A percentile compares a stretch with the other conserved stretches of the same genome.
These are phyloP conservation scores for Chlorella ohadii DNA, from an alignment of 139 green algal species.

Conservation along the genomic window DNA sequence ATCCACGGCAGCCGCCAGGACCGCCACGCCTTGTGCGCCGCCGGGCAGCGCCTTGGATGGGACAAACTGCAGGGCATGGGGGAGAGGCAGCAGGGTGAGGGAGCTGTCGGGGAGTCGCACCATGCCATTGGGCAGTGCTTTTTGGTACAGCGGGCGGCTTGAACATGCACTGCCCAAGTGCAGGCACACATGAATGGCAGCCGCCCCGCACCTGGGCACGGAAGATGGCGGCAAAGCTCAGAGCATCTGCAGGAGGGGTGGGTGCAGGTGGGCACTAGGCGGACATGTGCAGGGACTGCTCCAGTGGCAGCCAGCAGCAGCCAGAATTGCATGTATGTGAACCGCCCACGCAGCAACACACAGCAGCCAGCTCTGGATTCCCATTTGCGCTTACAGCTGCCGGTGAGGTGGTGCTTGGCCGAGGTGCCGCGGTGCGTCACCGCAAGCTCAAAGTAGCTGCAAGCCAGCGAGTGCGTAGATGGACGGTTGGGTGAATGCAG, in stretches of 20 bases:
- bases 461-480: not conserved
- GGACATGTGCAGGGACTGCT: too few relatives aligned
- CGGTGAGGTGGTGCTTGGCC: not conserved
- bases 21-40: not conserved
- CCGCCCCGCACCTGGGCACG: too few relatives aligned
- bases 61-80: not conserved
- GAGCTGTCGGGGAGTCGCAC: too few relatives aligned
- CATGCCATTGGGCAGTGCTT: too few relatives aligned
- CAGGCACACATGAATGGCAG: not conserved
- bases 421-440: constrained; percentile 6
- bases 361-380: too few relatives aligned
- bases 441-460: constrained; percentile 22
- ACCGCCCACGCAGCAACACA: too few relatives aligned
- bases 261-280: too few relatives aligned
- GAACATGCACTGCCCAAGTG: not conserved
- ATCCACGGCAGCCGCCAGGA: not conserved
- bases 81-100: not conserved
- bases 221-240: not conserved
- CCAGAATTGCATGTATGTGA: too few relatives aligned
- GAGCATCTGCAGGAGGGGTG: too few relatives aligned
- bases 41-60: constrained; percentile 16
- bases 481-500: too few relatives aligned
- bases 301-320: too few relatives aligned
- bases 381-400: not conserved
- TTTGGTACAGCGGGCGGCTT: not conserved